Base-by-base conservation (phyloP, 2,329 filamentous ascomycete species). In the Lecanicillium sp. region DNA sequence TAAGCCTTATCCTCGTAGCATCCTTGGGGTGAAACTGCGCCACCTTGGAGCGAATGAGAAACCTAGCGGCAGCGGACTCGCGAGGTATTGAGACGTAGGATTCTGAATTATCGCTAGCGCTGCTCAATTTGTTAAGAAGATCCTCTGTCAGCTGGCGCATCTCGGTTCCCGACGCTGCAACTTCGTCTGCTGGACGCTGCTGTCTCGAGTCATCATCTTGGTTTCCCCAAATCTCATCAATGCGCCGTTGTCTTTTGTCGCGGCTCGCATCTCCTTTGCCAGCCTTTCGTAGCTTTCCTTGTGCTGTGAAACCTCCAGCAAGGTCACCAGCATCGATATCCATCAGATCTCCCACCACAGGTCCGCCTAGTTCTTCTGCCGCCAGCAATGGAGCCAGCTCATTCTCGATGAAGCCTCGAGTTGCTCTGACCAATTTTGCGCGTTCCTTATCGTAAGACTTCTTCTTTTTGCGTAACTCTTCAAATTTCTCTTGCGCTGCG, bases 311-410 rank as follows among this genome's bases (percentile, higher is more conserved):
- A 2, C 75, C 77, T 8, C 69, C 71, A 5, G 67, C 70, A 5
- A 81, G 59, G 45, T 73, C 73, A 32, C 82, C 72, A 8, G 72
- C 49, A 65, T 79, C 61, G 16, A 84, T 52, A 56, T 83, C 77
- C 52, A 83, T 68, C 49, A 81, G 67, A 47, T 86, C 82, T 4
- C 87, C 85, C 1, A 89, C 85, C 9, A 88, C 81, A 0, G 87
- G 86, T 0, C 87, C 86, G 7, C 87, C 87, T 2, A 89, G 69
- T 52, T 88, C 84, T 61, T 94, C 87, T 1, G 85, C 84, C 6
- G 85, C 86, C 31, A 94, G 67, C 77, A 90, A 84, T 3, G 74
- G 62, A 2, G 83, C 83, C 1, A 94, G 69, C 29, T 77, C 72
- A 31, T 76, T 64, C 44, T 85, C 75, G 41, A 90, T 80, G 52